Evolutionary conservation across 2,329 filamentous ascomycete species (phyloP).

Genomic region (Epichloe baconii): DNA sequence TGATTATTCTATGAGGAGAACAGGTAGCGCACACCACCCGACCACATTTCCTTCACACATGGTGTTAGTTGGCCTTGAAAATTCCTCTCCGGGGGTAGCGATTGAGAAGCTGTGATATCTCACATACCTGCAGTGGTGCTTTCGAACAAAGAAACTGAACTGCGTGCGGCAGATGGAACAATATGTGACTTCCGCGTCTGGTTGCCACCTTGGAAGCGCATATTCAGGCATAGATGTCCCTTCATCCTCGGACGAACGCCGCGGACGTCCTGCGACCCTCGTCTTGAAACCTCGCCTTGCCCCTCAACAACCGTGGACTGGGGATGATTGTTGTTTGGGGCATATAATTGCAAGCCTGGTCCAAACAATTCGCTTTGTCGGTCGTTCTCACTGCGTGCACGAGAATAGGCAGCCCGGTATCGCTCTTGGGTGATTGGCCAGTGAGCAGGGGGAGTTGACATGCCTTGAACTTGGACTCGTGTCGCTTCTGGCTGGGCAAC

Average conservation of each 20-base stretch:
- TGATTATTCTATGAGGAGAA: conserved; percentile 89
- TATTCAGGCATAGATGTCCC: conserved; percentile 25
- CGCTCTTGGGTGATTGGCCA: background rate
- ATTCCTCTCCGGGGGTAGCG: background rate
- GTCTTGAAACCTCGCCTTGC: background rate
- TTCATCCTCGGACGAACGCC: background rate
- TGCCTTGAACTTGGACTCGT: background rate
- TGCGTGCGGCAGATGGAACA: conserved; percentile 74
- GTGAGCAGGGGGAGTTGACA: background rate
- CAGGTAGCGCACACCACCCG: conserved; percentile 81
- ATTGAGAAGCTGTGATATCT: background rate
- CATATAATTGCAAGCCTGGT: background rate
- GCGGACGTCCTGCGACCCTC: background rate
- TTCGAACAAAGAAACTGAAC: conserved; percentile 77
- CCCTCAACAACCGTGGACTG: background rate
- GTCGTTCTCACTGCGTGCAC: background rate
- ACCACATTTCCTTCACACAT: conserved; percentile 60
- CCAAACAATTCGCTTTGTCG: background rate
- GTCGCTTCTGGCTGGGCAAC: background rate
- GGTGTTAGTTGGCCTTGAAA: conserved; percentile 11
- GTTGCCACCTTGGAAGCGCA: conserved; percentile 70
- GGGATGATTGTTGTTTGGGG: background rate
- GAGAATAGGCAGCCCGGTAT: background rate
- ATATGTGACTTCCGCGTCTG: conserved; percentile 65
- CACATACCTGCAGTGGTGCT: conserved; percentile 74